phyloP scores from a whole-genome alignment of 805 yeast species.

The Metschnikowia chrysomelidarum region DNA sequence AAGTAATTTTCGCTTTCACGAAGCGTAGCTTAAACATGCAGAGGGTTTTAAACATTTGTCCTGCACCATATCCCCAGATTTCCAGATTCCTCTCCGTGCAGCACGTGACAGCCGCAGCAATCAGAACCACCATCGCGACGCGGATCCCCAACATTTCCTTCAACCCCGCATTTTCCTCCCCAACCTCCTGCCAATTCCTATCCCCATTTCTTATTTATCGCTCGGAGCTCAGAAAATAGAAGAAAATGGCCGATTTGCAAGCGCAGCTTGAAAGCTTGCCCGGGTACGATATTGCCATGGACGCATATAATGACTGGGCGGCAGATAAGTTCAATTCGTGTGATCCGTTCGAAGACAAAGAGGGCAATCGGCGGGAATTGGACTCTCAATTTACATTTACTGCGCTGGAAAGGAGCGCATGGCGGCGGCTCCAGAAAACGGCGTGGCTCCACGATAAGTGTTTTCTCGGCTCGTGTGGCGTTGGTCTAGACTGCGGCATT shows the following conservation, averaged over 20 bases:
- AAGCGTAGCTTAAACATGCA: no score
- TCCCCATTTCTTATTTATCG: no score
- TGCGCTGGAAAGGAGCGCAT: slow-evolving; percentile 58
- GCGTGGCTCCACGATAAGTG: slow-evolving; percentile 91
- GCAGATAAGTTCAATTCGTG: slow-evolving; percentile 61
- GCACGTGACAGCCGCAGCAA: no score
- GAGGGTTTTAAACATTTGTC: no score
- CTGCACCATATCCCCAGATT: no score
- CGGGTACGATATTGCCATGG: slow-evolving; percentile 56
- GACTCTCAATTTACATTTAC: slow-evolving; percentile 46
- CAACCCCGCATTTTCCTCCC: no score
- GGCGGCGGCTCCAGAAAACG: slow-evolving; percentile 69
- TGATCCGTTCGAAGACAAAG: slow-evolving; percentile 63
- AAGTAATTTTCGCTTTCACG: no score
- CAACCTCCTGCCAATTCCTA: no score
- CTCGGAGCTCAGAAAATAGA: no score
- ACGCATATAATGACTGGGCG: slow-evolving; percentile 62
- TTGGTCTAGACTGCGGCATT: slow-evolving; percentile 66
- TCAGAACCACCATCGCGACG: no score
- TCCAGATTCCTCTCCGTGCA: no score
- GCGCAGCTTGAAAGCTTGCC: slow-evolving; percentile 36
- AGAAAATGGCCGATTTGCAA: slow-evolving; percentile 16
- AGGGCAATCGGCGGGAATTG: slow-evolving; percentile 60
- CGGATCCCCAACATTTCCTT: no score
- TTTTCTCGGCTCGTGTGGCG: slow-evolving; percentile 68